A percentile compares a stretch with the other conserved stretches of the same genome.
Evolutionary conservation across 768 basidiomycete species (phyloP).

Genomic region (Coprinellus aureogranulatus): DNA sequence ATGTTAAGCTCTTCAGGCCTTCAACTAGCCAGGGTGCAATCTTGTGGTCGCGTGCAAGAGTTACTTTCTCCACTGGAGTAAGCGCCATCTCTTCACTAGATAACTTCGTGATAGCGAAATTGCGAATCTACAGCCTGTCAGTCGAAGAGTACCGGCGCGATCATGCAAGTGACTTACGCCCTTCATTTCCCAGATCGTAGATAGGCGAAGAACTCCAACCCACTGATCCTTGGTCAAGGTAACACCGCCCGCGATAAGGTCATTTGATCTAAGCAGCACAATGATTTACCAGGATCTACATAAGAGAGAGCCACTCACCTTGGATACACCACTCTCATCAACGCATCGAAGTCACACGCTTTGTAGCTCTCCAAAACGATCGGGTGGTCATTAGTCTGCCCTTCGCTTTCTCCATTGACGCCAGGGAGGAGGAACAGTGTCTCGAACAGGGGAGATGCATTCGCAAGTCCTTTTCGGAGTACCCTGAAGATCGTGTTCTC

Average conservation of each 20-base stretch:
- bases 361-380: neutral
- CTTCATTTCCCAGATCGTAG: neutral
- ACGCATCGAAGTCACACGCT: neutral
- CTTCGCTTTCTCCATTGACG: neutral
- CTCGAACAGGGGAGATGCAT: too few species aligned
- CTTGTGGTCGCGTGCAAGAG: neutral
- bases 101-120: neutral
- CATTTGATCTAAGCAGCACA: too few species aligned
- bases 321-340: neutral
- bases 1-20: neutral
- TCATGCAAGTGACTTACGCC: neutral
- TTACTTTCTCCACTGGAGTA: neutral
- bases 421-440: too few species aligned
- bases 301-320: neutral
- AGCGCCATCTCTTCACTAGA: neutral
- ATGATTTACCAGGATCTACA: too few species aligned
- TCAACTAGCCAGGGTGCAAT: neutral
- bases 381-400: neutral
- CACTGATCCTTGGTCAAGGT: neutral
- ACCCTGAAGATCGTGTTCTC: too few species aligned
- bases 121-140: too few species aligned
- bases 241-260: neutral
- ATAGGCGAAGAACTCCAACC: neutral
- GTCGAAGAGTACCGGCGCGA: too few species aligned
- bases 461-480: too few species aligned